Evolutionary conservation across 2,329 filamentous ascomycete species (phyloP), one percentile per base, ranked within the genome.

Genomic region (Diaporthe sp.): DNA sequence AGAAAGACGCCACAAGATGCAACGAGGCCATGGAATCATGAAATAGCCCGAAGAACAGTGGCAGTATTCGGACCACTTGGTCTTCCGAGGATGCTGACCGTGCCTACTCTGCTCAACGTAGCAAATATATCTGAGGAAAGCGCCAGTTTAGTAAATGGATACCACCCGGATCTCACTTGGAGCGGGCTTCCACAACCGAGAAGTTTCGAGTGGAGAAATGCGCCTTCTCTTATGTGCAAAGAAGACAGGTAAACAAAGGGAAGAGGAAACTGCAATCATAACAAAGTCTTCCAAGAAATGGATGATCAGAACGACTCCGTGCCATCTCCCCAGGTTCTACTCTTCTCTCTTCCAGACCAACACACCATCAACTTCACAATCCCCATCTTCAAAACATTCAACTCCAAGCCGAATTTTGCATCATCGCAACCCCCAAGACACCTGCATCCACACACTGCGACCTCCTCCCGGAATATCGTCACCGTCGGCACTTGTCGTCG

Each of bases 261-360:
- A 34, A 65, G 61, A 49, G 61, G 39, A 65, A 47, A n/a, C 42
- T 67, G 61, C 61, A 67, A 49, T 67, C 25, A 67, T 67, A 67
- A 67, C 61, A 67, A 67, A 49, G 61, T 67, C 61, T 49, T 49
- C 42, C 17, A 67, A 49, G 61, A 20, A 49, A 67, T 34, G 34
- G 25, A 49, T 67, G 42, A 49, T 49, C 42, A 67, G 44, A 49
- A 67, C 20, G 42, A 31, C 42, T 49, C 61, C 42, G 42, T 49
- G 42, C 44, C 61, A 44, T 49, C 42, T 67, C 61, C 61, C 42
- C 44, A 67, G 15, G 37, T 44, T 63, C 60, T 63, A 5, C 25
- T 49, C 42, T 65, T 65, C 61, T 47, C 58, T 61, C n/a, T 63
- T 67, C 61, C 42, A 49, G 44, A 67, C 20, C 61, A 47, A 67